A percentile compares a stretch with the other conserved stretches of the same genome.
phyloP scores from a whole-genome alignment of 345 rosid genomes.

The Punica granatum region DNA sequence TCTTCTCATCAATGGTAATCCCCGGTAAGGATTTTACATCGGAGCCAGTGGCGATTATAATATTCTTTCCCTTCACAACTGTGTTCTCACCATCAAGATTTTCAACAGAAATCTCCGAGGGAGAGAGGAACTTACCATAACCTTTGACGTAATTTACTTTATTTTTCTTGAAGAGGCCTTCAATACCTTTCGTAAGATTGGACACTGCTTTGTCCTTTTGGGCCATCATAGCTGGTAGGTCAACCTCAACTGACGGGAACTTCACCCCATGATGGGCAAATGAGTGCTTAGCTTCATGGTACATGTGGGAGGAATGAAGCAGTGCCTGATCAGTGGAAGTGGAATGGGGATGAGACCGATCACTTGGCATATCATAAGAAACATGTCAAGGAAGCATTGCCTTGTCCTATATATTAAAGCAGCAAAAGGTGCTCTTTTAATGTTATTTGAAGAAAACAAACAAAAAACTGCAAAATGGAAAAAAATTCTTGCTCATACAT shows the following conservation, averaged over 20 bases:
- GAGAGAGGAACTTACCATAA: slow-evolving; percentile 81
- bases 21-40: slow-evolving; percentile 97
- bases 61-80: slow-evolving; percentile 80
- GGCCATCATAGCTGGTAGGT: slow-evolving; percentile 89
- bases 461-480: not conserved
- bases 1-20: slow-evolving; percentile 84
- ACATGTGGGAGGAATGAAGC: slow-evolving; percentile 99
- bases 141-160: slow-evolving; percentile 94
- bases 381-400: not conserved
- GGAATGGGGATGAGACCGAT: not conserved
- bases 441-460: not conserved
- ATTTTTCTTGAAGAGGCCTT: slow-evolving; percentile 96
- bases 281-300: slow-evolving; percentile 82
- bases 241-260: slow-evolving; percentile 82
- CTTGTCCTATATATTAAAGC: not conserved
- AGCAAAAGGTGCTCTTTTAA: not conserved
- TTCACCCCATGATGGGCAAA: slow-evolving; percentile 86
- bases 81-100: slow-evolving; percentile 64
- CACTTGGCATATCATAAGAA: not conserved
- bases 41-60: slow-evolving; percentile 89
- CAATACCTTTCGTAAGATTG: slow-evolving; percentile 79
- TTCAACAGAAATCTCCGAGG: slow-evolving; percentile 85
- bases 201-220: slow-evolving; percentile 94
- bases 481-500: not conserved
- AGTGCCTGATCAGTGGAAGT: slow-evolving; percentile 53